These are phyloP conservation scores for Leucocoprinus gongylophorus DNA, from an alignment of 1,284 basidiomycete species.

Conservation along the genomic window DNA sequence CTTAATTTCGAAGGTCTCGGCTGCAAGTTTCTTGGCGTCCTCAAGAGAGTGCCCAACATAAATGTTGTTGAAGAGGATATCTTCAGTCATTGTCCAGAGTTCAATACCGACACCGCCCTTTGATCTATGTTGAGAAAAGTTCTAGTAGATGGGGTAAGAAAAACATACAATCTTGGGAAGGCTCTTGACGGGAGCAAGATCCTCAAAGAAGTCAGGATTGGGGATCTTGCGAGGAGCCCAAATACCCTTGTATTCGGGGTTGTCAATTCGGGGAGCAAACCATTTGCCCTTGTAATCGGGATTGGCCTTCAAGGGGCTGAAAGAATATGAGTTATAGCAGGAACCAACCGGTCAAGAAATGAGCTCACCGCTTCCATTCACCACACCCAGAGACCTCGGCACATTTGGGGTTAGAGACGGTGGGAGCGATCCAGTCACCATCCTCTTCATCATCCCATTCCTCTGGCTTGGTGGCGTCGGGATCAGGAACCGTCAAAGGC, in stretches of 20 bases:
- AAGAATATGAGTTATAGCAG: conserved; percentile 11
- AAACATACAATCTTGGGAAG: conserved; percentile 73
- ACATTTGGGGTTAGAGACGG: conserved; percentile 86
- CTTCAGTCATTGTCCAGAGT: conserved; percentile 98
- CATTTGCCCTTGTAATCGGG: conserved; percentile 95
- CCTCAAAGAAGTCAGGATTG: conserved; percentile 93
- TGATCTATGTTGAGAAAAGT: not conserved
- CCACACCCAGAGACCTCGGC: conserved; percentile 90
- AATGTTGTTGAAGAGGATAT: conserved; percentile 93
- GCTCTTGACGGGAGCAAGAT: conserved; percentile 75
- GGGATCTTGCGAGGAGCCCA: conserved; percentile 91
- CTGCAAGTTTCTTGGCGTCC: conserved; percentile 76
- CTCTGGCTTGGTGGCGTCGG: conserved; percentile 94
- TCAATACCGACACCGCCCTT: conserved; percentile 93
- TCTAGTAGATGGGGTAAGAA: not conserved
- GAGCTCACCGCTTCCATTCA: conserved; percentile 70
- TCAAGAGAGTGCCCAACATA: conserved; percentile 85
- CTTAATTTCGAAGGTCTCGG: conserved; percentile 84
- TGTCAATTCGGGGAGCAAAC: conserved; percentile 90
- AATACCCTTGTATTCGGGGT: conserved; percentile 95
- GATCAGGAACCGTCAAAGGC: conserved; percentile 77
- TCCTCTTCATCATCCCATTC: conserved; percentile 99
- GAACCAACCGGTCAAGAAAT: not conserved
- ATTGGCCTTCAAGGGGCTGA: conserved; percentile 81
- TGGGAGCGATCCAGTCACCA: conserved; percentile 95